Base-by-base conservation (phyloP, 495 filamentous ascomycete species). In the Xylaria cubensis region DNA sequence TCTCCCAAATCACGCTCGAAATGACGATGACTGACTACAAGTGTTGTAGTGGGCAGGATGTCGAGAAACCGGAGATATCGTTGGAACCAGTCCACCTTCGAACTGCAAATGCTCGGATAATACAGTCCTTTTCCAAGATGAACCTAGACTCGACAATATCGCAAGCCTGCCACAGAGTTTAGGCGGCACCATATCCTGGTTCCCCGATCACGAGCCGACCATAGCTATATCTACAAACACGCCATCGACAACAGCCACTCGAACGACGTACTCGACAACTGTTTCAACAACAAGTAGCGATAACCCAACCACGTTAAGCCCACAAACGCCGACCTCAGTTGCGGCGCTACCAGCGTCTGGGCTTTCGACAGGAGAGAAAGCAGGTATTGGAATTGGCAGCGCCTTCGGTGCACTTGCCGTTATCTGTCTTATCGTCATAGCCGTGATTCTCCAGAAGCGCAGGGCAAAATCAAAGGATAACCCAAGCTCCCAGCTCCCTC, bases 121-220 rank as follows among this genome's bases (percentile, higher is more conserved):
- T 15, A 70, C 62, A 3, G 61, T 74, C 2, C 76, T 81, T 19
- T 74, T 82, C 50, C 39, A 50, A 1, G 74, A 74, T 59, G 59
- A 66, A n/a, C 68, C 73, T 4, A 69, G 39, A 6, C 74, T 81
- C 21, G 61, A 69, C 13, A 67, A 63, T 10, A 71, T 80, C 48
- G 81, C 69, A 2, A 55, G 68, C 6, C 75, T 82, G 13, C 81
- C 80, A 4, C 51, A 29, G 12, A 67, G 39, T 13, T 3, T 56
- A 4, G 76, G 80, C 3, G 80, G 76, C 0, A 62, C 67, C 0
- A 79, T 82, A 51, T 77, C 77, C 34, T 82, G 78, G 78, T 72
- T 63, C 9, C 21, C 42, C 1, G 68, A 70, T 12, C 71, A 76
- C 46, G 44, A 62, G 13, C 79, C 79, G 10, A 73, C 74, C 1